A percentile compares a stretch with the other conserved stretches of the same genome.
phyloP scores from a whole-genome alignment of 2,329 filamentous ascomycete species.

The Nemania serpens region DNA sequence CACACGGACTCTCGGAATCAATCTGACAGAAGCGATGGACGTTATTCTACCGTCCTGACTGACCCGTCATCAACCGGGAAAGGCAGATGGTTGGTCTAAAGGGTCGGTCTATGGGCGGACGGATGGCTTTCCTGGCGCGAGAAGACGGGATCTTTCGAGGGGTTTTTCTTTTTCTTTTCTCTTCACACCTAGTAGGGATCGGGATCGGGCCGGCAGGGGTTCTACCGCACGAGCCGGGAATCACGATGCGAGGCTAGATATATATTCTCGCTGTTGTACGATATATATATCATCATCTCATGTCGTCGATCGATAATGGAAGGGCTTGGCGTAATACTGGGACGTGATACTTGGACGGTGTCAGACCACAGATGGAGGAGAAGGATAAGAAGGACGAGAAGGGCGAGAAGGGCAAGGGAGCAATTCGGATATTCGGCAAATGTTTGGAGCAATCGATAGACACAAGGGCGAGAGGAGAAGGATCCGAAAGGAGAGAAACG shows the following conservation, averaged over 20 bases:
- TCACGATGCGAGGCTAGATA: neutral
- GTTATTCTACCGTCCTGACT: neutral
- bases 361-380: neutral
- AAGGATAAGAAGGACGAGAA: slow-evolving; percentile 1
- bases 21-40: neutral
- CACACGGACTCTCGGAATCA: neutral
- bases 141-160: neutral
- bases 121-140: neutral
- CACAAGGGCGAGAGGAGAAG: no score
- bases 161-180: neutral
- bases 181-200: no score
- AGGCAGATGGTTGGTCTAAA: neutral
- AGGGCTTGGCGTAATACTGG: neutral
- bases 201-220: neutral
- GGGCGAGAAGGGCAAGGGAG: no score
- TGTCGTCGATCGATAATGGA: neutral
- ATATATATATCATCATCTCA: neutral
- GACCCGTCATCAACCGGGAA: neutral
- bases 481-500: neutral
- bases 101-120: neutral
- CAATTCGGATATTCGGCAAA: neutral
- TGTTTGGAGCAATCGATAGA: no score
- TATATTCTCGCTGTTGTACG: neutral
- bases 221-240: neutral
- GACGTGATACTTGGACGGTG: neutral